Conservation (phyloP, 805 yeast genomes). For the Candida gorgasii region DNA sequence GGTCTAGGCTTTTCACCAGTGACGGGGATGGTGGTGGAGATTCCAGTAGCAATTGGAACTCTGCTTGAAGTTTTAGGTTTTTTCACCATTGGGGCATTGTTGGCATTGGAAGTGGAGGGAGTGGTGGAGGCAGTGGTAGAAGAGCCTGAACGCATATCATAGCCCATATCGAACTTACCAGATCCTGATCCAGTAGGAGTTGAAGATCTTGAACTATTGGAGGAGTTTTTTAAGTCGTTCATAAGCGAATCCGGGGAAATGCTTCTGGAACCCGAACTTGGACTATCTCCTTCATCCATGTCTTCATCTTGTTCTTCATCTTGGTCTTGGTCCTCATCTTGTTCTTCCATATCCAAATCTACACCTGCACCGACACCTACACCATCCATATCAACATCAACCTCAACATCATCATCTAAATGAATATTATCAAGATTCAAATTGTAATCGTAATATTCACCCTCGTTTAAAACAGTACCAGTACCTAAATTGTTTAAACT, state of each 20-base stretch:
- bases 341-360: constrained; percentile 3
- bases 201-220: constrained; percentile 32
- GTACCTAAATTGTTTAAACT: constrained; percentile 27
- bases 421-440: constrained; percentile 6
- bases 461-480: constrained; percentile 11
- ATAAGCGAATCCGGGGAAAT: constrained; percentile 46
- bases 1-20: constrained; percentile 74
- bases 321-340: neutral
- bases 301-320: constrained; percentile 1
- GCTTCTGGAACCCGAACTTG: constrained; percentile 41
- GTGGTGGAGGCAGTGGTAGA: too few species aligned
- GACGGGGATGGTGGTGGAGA: constrained; percentile 77
- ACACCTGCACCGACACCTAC: constrained; percentile 8
- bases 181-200: constrained; percentile 24
- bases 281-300: constrained; percentile 27
- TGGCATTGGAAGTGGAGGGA: neutral
- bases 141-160: neutral
- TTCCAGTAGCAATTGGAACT: constrained; percentile 65
- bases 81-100: constrained; percentile 15
- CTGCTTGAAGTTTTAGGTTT: constrained; percentile 42
- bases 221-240: constrained; percentile 28
- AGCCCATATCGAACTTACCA: constrained; percentile 9
- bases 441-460: constrained; percentile 8
- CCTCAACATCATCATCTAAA: constrained; percentile 21
- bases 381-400: constrained; percentile 12